These are phyloP conservation scores for Pseudopyricularia cyperi DNA, from an alignment of 2,329 filamentous ascomycete species.

Conservation along the genomic window DNA sequence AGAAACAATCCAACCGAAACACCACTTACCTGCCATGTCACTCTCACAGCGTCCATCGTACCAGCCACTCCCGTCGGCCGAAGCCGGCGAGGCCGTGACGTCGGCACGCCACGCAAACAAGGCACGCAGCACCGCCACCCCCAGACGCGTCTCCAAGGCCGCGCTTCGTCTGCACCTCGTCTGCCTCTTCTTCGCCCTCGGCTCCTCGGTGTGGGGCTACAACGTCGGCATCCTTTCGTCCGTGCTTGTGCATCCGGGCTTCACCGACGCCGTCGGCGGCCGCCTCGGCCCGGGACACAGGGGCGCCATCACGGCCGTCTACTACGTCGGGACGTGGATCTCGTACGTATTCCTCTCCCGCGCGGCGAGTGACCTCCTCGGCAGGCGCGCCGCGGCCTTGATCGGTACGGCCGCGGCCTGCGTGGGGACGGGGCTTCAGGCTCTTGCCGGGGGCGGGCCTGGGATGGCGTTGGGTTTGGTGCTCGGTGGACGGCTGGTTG, in stretches of 20 bases:
- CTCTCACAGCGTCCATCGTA: no score
- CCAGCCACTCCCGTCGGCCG: no score
- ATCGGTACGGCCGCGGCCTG: conserved; percentile 30
- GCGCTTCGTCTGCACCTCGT: conserved; percentile 28
- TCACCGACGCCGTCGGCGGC: conserved; percentile 17
- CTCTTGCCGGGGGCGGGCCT: conserved; percentile 22
- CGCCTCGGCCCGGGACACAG: conserved; percentile 27
- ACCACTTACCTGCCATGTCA: no score
- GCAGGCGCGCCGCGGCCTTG: conserved; percentile 36
- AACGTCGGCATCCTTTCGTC: conserved; percentile 45
- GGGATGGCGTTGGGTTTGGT: conserved; percentile 29
- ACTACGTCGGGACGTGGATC: conserved; percentile 42
- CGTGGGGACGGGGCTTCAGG: conserved; percentile 35
- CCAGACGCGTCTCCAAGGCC: conserved; percentile 17
- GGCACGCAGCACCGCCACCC: background rate
- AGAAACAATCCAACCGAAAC: no score
- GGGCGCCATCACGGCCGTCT: conserved; percentile 41
- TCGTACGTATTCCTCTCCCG: conserved; percentile 43
- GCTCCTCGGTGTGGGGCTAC: conserved; percentile 44
- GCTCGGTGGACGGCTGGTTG: conserved; percentile 35
- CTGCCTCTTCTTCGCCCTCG: conserved; percentile 40
- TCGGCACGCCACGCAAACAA: background rate
- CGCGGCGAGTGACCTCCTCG: conserved; percentile 33
- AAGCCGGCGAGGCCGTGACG: background rate
- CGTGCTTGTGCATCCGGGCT: conserved; percentile 42